Conservation (phyloP, 2,329 filamentous ascomycete species). For the Fonsecaea multimorphosa region DNA sequence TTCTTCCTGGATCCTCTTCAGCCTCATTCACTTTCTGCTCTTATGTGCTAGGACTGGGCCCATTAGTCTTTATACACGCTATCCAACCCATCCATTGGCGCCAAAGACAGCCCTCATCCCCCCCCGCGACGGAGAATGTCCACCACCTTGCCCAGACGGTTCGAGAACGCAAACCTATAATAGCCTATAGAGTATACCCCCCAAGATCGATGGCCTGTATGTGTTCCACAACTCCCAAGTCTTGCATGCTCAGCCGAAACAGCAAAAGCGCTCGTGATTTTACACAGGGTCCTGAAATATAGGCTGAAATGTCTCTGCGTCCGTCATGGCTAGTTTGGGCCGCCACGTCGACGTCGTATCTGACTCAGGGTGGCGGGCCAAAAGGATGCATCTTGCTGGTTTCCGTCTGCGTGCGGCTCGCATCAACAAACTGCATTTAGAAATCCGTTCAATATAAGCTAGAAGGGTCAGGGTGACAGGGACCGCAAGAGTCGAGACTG, state of each 20-base stretch:
- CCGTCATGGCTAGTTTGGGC: not conserved
- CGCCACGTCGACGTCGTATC: not conserved
- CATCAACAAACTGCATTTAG: not conserved
- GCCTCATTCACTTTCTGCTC: not conserved
- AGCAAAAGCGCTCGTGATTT: not conserved
- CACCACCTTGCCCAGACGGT: not conserved
- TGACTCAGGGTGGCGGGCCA: not conserved
- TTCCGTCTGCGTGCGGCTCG: not conserved
- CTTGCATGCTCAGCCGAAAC: not conserved
- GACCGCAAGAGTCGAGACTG: not conserved
- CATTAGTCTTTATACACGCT: not conserved
- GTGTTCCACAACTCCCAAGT: not conserved
- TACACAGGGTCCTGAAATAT: not conserved
- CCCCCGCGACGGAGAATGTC: not conserved
- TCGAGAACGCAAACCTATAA: too few relatives aligned
- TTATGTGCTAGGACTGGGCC: not conserved
- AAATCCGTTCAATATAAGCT: not conserved
- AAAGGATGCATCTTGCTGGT: not conserved
- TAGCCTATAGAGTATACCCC: not conserved
- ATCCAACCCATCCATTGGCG: not conserved
- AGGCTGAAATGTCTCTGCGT: not conserved
- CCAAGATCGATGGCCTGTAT: too few relatives aligned
- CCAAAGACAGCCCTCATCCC: not conserved
- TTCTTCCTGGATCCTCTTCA: not conserved
- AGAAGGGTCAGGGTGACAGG: not conserved